Percentiles rank a stretch among this genome's conserved stretches.
Conservation (phyloP, 257 asterid species). For the Scutellaria minor region DNA sequence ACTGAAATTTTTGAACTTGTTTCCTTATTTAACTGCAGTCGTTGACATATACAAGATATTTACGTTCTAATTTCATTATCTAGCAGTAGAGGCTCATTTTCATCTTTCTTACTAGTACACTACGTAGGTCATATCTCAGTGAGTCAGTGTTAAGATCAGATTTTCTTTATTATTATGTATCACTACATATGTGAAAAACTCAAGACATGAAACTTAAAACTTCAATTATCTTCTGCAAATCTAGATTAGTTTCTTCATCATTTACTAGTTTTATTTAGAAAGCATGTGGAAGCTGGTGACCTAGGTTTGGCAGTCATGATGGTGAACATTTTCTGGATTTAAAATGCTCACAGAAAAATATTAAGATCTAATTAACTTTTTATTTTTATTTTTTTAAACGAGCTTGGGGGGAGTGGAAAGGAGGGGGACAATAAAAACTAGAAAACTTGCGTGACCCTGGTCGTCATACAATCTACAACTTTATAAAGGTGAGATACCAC, state of each 20-base stretch:
- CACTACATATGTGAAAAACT: not conserved
- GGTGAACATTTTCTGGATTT: conserved; percentile 1
- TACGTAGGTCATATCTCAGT: not conserved
- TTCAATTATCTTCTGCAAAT: not conserved
- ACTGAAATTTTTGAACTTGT: conserved; percentile 1
- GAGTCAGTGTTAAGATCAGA: not conserved
- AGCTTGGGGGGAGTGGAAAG: no score
- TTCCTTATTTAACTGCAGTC: not conserved
- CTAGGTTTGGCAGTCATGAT: not conserved
- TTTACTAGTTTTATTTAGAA: not conserved
- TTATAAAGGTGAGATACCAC: no score
- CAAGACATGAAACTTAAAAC: not conserved
- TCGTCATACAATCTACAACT: no score
- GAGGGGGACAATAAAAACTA: no score
- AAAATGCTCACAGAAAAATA: not conserved
- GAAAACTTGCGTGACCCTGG: no score
- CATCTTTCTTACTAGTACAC: conserved; percentile 4
- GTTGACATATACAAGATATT: not conserved
- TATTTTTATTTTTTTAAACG: no score
- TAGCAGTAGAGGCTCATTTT: not conserved
- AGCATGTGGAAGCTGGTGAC: conserved; percentile 3
- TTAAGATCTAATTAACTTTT: not conserved
- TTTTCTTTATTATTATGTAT: not conserved
- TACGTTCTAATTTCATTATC: not conserved
- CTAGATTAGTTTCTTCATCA: not conserved